These are phyloP conservation scores for Phytophthora sojae DNA, from an alignment of 352 stramenopile genomes.

Conservation along the genomic window DNA sequence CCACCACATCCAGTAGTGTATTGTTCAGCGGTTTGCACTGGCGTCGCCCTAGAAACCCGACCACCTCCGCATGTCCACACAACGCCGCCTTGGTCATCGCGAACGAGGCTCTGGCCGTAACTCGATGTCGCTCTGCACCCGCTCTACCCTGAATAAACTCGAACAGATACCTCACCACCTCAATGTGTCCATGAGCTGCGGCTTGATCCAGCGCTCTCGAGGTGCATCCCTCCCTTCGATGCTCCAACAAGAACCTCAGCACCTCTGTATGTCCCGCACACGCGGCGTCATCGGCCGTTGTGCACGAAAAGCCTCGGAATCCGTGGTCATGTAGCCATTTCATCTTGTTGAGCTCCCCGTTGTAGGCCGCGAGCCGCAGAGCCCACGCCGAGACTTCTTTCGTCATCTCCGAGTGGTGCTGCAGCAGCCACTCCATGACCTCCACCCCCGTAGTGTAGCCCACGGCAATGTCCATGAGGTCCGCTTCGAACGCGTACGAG, in stretches of 20 bases:
- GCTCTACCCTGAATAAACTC: conserved; percentile 20
- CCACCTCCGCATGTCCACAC: conserved; percentile 35
- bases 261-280: conserved; percentile 47
- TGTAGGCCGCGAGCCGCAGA: conserved; percentile 33
- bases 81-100: conserved; percentile 39
- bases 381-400: conserved; percentile 34
- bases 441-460: conserved; percentile 27
- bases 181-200: conserved; percentile 60
- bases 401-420: conserved; percentile 8
- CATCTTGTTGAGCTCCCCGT: conserved; percentile 38
- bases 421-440: conserved; percentile 38
- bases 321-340: conserved; percentile 37
- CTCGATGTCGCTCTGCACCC: conserved; percentile 20
- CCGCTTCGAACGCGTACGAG: conserved; percentile 35
- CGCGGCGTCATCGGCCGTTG: conserved; percentile 35
- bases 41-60: conserved; percentile 30
- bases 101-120: conserved; percentile 35
- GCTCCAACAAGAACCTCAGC: conserved; percentile 52
- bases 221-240: conserved; percentile 49
- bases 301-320: conserved; percentile 35
- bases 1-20: conserved; percentile 41
- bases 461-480: conserved; percentile 45
- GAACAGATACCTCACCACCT: conserved; percentile 58
- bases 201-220: conserved; percentile 53
- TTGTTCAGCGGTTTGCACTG: conserved; percentile 34